A percentile compares a stretch with the other conserved stretches of the same genome.
These are phyloP conservation scores for Chernovozyma sophiae-reginae DNA, from an alignment of 1,139 yeast genomes.

Conservation along the genomic window DNA sequence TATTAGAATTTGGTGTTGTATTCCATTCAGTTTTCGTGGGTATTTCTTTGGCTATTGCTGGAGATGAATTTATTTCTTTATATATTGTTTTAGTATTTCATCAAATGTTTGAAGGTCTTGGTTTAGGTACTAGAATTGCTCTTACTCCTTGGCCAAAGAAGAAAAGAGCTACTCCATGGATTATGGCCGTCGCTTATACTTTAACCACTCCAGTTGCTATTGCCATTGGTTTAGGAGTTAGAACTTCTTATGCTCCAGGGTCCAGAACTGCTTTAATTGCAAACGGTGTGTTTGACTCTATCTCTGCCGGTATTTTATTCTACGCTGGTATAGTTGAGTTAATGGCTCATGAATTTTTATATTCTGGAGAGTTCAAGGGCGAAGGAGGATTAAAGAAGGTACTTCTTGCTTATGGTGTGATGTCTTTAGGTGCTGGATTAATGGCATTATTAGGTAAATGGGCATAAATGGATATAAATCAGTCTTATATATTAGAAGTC, in stretches of 20 bases:
- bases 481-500: too few relatives aligned
- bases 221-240: constrained; percentile 83
- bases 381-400: constrained; percentile 37
- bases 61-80: constrained; percentile 68
- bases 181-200: constrained; percentile 55
- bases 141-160: constrained; percentile 61
- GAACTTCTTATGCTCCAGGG: constrained; percentile 57
- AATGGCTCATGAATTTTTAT: constrained; percentile 85
- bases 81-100: constrained; percentile 84
- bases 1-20: constrained; percentile 74
- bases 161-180: constrained; percentile 51
- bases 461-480: too few relatives aligned
- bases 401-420: constrained; percentile 33
- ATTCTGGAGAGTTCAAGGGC: constrained; percentile 58
- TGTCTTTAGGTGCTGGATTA: constrained; percentile 71
- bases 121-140: constrained; percentile 84
- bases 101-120: constrained; percentile 90
- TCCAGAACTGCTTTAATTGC: constrained; percentile 65
- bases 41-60: constrained; percentile 65
- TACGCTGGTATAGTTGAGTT: constrained; percentile 86
- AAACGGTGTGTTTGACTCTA: constrained; percentile 76
- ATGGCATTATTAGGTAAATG: constrained; percentile 87
- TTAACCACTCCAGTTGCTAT: constrained; percentile 81
- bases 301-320: constrained; percentile 80
- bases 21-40: constrained; percentile 84